Percentiles rank a stretch among this genome's conserved stretches.
phyloP scores from a whole-genome alignment of 2,329 filamentous ascomycete genomes.

The Pyricularia pennisetigena region DNA sequence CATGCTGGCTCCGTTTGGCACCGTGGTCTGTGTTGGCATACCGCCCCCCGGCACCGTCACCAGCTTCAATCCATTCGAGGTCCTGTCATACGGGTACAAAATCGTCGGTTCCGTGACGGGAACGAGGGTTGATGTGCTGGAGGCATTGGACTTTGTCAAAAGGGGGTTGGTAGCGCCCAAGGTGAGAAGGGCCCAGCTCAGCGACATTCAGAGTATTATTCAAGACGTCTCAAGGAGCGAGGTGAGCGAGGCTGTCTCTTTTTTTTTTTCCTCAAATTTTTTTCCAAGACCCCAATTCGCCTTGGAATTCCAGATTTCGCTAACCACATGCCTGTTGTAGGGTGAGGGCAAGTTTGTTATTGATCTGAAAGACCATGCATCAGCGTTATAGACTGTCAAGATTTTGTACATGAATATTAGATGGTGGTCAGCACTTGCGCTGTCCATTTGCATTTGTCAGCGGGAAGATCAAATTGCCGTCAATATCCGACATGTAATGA shows the following conservation, averaged over 20 bases:
- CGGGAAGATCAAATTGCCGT: neutral
- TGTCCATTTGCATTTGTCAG: neutral
- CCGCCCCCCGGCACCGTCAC: conserved; percentile 16
- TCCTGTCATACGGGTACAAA: conserved; percentile 24
- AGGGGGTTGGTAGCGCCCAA: conserved; percentile 20
- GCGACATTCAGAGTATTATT: conserved; percentile 14
- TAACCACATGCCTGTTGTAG: neutral
- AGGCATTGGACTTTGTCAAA: conserved; percentile 28
- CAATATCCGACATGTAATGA: neutral
- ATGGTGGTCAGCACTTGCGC: neutral
- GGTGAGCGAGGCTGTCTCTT: neutral
- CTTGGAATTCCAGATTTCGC: neutral
- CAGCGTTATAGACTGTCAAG: neutral
- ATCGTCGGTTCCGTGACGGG: conserved; percentile 25
- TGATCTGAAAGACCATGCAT: conserved; percentile 7
- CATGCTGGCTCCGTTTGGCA: conserved; percentile 25
- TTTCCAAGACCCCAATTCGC: neutral
- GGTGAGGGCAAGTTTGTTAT: conserved; percentile 13
- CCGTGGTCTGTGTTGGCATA: conserved; percentile 28
- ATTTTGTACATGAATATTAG: neutral
- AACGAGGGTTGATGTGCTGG: conserved; percentile 25
- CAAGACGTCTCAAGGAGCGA: conserved; percentile 8
- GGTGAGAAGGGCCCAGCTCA: conserved; percentile 15
- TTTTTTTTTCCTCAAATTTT: neutral
- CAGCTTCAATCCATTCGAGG: conserved; percentile 21